Evolutionary conservation across 768 basidiomycete species (phyloP).

Genomic region (Lanmaoa rubissima): DNA sequence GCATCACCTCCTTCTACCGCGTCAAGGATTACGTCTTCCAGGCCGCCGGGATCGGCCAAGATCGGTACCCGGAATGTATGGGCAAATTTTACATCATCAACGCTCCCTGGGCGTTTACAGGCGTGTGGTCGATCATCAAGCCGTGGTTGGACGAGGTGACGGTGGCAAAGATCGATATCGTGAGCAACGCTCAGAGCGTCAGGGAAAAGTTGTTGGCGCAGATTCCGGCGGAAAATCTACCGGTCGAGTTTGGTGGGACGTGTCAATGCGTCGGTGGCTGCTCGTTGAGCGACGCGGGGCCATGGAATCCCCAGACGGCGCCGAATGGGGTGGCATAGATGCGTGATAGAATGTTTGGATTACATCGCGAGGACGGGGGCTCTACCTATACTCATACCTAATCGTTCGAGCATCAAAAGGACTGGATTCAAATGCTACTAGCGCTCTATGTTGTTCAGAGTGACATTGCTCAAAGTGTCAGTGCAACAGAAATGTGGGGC

Average conservation of each 20-base stretch:
- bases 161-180: constrained; percentile 89
- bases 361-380: background rate
- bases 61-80: constrained; percentile 93
- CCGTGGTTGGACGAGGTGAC: constrained; percentile 95
- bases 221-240: constrained; percentile 82
- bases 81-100: constrained; percentile 99
- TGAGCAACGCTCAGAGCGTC: constrained; percentile 58
- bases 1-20: constrained; percentile 76
- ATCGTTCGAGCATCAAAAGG: constrained; percentile 23
- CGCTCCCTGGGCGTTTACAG: constrained; percentile 88
- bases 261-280: constrained; percentile 82
- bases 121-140: constrained; percentile 87
- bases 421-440: constrained; percentile 4
- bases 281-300: constrained; percentile 85
- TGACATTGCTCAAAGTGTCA: background rate
- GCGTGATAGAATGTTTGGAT: background rate
- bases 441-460: background rate
- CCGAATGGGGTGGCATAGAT: constrained; percentile 25
- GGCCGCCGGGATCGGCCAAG: constrained; percentile 78
- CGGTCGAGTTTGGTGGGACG: constrained; percentile 78
- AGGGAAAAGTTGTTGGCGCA: constrained; percentile 75
- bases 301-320: constrained; percentile 61
- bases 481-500: background rate
- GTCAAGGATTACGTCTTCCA: constrained; percentile 89
- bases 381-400: constrained; percentile 33